Conservation (phyloP, 306 rosid genomes). For the Abrus precatorius region DNA sequence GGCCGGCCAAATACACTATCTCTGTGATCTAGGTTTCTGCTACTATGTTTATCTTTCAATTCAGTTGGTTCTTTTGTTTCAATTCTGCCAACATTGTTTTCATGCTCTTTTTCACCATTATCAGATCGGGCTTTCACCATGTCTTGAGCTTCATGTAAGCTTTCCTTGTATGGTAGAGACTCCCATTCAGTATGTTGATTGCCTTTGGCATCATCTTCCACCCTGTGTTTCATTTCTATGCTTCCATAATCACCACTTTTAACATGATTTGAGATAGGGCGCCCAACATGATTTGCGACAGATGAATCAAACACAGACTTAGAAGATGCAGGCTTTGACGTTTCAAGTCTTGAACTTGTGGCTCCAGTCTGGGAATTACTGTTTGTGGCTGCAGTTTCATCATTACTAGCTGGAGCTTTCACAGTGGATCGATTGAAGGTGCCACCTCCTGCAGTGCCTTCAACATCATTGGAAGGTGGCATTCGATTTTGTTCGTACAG, state of each 20-base stretch:
- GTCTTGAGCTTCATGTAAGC: conserved; percentile 60
- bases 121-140: conserved; percentile 57
- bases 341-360: conserved; percentile 61
- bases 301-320: conserved; percentile 63
- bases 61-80: conserved; percentile 71
- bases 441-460: conserved; percentile 73
- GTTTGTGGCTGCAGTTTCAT: conserved; percentile 68
- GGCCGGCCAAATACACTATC: conserved; percentile 66
- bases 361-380: conserved; percentile 69
- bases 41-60: conserved; percentile 66
- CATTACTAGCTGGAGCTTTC: conserved; percentile 66
- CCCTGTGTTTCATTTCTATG: conserved; percentile 67
- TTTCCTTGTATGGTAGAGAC: conserved; percentile 58
- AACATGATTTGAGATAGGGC: conserved; percentile 54
- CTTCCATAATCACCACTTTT: conserved; percentile 70
- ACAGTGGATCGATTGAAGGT: conserved; percentile 53
- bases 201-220: conserved; percentile 67
- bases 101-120: conserved; percentile 65
- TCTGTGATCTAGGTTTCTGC: conserved; percentile 65
- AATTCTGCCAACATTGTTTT: conserved; percentile 58
- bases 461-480: conserved; percentile 78
- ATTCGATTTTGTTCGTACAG: conserved; percentile 88
- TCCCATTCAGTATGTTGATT: conserved; percentile 58
- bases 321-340: conserved; percentile 67
- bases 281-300: conserved; percentile 65